These are phyloP conservation scores for Sugiyamaella smithiae DNA, from an alignment of 805 yeast genomes.

Conservation along the genomic window DNA sequence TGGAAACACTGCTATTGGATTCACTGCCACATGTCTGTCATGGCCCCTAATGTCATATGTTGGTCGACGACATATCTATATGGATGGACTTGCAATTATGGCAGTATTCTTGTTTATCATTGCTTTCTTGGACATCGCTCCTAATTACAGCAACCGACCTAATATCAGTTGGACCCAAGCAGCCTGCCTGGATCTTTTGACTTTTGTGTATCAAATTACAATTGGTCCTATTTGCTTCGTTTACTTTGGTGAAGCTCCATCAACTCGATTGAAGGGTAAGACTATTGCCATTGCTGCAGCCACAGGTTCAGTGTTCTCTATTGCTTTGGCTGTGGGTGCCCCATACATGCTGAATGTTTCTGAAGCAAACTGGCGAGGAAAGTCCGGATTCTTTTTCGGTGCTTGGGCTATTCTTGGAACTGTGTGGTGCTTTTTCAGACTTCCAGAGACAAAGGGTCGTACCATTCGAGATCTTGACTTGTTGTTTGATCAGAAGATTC, in stretches of 20 bases:
- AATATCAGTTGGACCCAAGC: conserved; percentile 34
- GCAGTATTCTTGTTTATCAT: conserved; percentile 40
- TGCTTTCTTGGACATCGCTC: conserved; percentile 32
- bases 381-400: conserved; percentile 47
- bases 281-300: conserved; percentile 39
- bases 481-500: conserved; percentile 37
- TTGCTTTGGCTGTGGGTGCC: conserved; percentile 16
- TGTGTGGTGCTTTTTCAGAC: conserved; percentile 46
- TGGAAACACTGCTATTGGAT: conserved; percentile 45
- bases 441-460: conserved; percentile 58
- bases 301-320: conserved; percentile 20
- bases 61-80: conserved; percentile 24
- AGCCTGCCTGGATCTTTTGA: conserved; percentile 43
- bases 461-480: conserved; percentile 58
- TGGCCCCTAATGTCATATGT: conserved; percentile 23
- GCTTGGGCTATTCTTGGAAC: conserved; percentile 34
- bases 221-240: conserved; percentile 44
- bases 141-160: conserved; percentile 17
- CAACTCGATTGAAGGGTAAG: conserved; percentile 38
- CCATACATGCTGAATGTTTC: conserved; percentile 50
- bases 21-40: conserved; percentile 38
- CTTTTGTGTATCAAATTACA: conserved; percentile 43
- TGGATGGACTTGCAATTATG: conserved; percentile 37
- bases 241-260: conserved; percentile 41
- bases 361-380: conserved; percentile 46